phyloP scores from a whole-genome alignment of 176 grass and related monocot genomes.

The Paspalum vaginatum region DNA sequence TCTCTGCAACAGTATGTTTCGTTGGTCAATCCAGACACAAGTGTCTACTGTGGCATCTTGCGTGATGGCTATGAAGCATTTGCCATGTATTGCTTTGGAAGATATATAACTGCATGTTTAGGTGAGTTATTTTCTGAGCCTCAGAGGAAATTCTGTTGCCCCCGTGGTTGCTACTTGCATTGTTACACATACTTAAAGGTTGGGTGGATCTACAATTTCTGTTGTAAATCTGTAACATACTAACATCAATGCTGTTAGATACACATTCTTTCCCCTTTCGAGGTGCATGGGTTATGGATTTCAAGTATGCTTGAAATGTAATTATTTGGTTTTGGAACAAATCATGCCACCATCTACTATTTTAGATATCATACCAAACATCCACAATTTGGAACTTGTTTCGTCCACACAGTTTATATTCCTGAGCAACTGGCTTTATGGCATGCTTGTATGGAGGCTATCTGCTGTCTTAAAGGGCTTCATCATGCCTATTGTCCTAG shows the following conservation, averaged over 20 bases:
- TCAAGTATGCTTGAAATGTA: not conserved
- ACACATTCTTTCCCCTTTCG: not conserved
- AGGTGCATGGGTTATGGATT: not conserved
- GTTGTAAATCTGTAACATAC: not conserved
- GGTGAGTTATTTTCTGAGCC: slow-evolving; percentile 41
- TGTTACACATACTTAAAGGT: not conserved
- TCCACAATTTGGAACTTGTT: slow-evolving; percentile 8
- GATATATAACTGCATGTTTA: slow-evolving; percentile 88
- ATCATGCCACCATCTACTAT: not conserved
- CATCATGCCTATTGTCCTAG: not conserved
- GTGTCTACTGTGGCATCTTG: slow-evolving; percentile 78
- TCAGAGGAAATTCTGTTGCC: not conserved
- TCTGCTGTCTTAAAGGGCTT: not conserved
- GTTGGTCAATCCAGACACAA: slow-evolving; percentile 70
- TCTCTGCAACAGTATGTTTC: slow-evolving; percentile 63
- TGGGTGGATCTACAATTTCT: not conserved
- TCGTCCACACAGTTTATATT: not conserved
- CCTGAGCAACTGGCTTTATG: not conserved
- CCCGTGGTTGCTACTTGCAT: not conserved
- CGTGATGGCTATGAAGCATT: slow-evolving; percentile 88
- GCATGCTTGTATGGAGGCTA: not conserved
- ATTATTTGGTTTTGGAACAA: slow-evolving; percentile 8
- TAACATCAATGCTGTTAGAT: not conserved
- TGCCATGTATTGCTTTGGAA: slow-evolving; percentile 91
- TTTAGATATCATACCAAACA: not conserved